These are phyloP conservation scores for Apium graveolens DNA, from an alignment of 129 eudicot genomes.

Conservation along the genomic window DNA sequence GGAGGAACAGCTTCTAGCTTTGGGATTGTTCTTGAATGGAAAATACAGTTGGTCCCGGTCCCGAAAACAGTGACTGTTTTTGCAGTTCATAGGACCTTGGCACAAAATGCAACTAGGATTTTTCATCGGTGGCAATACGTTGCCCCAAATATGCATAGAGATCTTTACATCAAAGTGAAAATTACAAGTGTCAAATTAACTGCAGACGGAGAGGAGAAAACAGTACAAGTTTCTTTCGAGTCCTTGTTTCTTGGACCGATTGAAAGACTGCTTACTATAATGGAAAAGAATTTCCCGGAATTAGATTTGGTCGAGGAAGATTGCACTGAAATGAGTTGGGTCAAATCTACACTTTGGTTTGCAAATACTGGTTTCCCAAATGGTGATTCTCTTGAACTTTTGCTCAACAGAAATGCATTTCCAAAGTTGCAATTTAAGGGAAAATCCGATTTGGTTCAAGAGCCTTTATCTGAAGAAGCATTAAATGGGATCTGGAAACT, in stretches of 20 bases:
- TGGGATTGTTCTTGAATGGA: conserved; percentile 29
- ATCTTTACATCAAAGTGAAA: conserved; percentile 3
- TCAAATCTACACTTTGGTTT: conserved; percentile 16
- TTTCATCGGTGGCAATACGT: conserved; percentile 21
- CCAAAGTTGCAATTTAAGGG: conserved; percentile 10
- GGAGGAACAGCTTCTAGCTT: conserved; percentile 44
- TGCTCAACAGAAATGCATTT: background rate
- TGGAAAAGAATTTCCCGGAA: conserved; percentile 15
- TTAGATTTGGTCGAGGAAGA: conserved; percentile 14
- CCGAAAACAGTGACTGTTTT: conserved; percentile 18
- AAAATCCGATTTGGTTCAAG: conserved; percentile 21
- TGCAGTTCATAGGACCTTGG: conserved; percentile 7
- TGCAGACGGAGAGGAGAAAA: background rate
- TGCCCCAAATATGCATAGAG: conserved; percentile 13
- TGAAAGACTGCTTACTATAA: conserved; percentile 1
- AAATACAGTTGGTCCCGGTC: conserved; percentile 16
- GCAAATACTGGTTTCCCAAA: conserved; percentile 8
- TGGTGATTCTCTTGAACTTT: conserved; percentile 4
- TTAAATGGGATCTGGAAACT: conserved; percentile 18
- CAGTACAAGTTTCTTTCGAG: conserved; percentile 8
- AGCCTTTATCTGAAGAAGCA: conserved; percentile 14
- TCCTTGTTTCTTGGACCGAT: conserved; percentile 17
- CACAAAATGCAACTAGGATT: conserved; percentile 12
- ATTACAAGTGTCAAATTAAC: conserved; percentile 1
- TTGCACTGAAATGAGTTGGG: conserved; percentile 26